phyloP scores from a whole-genome alignment of 2,329 filamentous ascomycete genomes.

The Sporothrix mexicana region DNA sequence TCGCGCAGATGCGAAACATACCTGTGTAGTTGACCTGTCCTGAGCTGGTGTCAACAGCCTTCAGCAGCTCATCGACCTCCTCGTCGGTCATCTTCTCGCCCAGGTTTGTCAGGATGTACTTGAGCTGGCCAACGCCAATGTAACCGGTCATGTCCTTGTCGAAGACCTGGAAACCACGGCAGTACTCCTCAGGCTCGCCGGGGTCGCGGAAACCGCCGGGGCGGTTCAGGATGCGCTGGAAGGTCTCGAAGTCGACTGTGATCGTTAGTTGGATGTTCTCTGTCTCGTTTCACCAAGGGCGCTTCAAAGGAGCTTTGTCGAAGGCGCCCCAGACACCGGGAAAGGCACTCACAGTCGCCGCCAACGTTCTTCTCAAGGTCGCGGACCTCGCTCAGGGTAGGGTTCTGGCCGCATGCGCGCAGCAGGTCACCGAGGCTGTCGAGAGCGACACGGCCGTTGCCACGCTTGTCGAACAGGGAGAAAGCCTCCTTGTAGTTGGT shows the following conservation, averaged over 20 bases:
- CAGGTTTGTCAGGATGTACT: constrained; percentile 96
- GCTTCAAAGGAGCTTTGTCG: too few species aligned
- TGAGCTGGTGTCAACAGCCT: constrained; percentile 94
- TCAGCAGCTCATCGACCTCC: constrained; percentile 97
- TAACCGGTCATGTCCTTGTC: constrained; percentile 99
- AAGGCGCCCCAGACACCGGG: too few species aligned
- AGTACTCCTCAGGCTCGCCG: constrained; percentile 97
- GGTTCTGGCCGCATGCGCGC: constrained; percentile 96
- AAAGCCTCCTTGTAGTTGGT: constrained; percentile 99
- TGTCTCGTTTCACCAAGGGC: background rate
- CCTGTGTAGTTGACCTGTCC: constrained; percentile 98
- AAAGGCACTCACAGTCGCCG: constrained; percentile 77
- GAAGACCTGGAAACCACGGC: constrained; percentile 97
- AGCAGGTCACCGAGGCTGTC: constrained; percentile 91
- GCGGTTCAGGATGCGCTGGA: constrained; percentile 94
- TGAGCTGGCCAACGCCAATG: constrained; percentile 95
- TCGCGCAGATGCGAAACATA: constrained; percentile 52
- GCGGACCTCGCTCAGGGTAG: constrained; percentile 87
- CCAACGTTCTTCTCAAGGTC: constrained; percentile 91
- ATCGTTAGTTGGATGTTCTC: background rate
- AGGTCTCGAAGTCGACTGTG: constrained; percentile 95
- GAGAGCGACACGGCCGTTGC: constrained; percentile 86
- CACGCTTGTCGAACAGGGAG: constrained; percentile 99
- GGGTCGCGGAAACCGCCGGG: constrained; percentile 98
- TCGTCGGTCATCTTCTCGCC: constrained; percentile 99